Conservation (phyloP, 108 stramenopile genomes). For the Fistulifera solaris region DNA sequence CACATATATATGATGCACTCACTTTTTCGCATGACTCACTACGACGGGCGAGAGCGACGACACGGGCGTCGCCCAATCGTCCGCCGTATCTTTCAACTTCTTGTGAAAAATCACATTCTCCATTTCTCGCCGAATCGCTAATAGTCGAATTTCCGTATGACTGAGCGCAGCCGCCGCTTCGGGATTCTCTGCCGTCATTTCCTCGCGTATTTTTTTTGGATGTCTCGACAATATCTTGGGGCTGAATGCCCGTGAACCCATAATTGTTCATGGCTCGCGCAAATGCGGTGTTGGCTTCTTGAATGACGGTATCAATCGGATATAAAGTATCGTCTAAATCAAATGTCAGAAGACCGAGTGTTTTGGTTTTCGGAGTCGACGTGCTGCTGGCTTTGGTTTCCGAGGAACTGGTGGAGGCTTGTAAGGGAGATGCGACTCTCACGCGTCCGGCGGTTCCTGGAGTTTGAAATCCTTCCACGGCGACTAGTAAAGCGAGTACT, state of each 20-base stretch:
- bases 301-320: conserved; percentile 59
- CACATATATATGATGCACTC: conserved; percentile 28
- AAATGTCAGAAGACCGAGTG: conserved; percentile 72
- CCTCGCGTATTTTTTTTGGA: conserved; percentile 62
- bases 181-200: conserved; percentile 48
- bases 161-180: conserved; percentile 53
- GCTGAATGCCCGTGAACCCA: conserved; percentile 50
- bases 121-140: conserved; percentile 79
- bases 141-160: conserved; percentile 66
- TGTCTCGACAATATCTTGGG: conserved; percentile 61
- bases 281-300: conserved; percentile 73
- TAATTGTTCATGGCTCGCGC: conserved; percentile 57
- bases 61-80: conserved; percentile 82
- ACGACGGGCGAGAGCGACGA: conserved; percentile 45
- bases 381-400: too few species aligned
- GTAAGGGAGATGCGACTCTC: too few species aligned
- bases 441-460: too few species aligned
- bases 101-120: conserved; percentile 54
- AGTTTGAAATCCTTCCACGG: too few species aligned
- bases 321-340: conserved; percentile 85
- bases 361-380: conserved; percentile 8
- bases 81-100: conserved; percentile 61
- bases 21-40: conserved; percentile 52
- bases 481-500: too few species aligned
- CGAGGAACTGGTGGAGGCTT: too few species aligned